Conservation (phyloP, 2,329 filamentous ascomycete genomes). For the Colletotrichum abscissum region DNA sequence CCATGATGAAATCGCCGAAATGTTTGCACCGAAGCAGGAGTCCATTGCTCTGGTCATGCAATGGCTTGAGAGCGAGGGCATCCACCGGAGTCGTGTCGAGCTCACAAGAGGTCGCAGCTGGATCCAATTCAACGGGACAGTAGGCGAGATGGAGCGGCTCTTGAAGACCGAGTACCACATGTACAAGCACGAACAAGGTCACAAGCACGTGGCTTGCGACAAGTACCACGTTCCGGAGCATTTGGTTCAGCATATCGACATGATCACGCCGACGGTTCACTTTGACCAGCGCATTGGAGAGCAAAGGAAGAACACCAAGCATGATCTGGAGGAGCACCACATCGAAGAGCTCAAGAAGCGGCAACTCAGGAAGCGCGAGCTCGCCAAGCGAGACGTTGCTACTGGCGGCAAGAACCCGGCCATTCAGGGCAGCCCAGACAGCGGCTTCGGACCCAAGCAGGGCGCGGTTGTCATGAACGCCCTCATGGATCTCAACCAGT, state of each 20-base stretch:
- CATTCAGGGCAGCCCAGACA: slow-evolving; percentile 42
- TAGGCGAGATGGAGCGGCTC: slow-evolving; percentile 63
- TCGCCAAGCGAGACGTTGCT: slow-evolving; percentile 34
- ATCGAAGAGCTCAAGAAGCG: slow-evolving; percentile 41
- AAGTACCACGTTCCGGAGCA: slow-evolving; percentile 53
- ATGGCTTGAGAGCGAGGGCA: slow-evolving; percentile 66
- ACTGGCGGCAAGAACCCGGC: slow-evolving; percentile 37
- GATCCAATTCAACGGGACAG: slow-evolving; percentile 65
- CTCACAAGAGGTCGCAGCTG: slow-evolving; percentile 64
- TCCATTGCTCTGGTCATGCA: slow-evolving; percentile 60
- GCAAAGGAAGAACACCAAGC: slow-evolving; percentile 39
- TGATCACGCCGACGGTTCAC: slow-evolving; percentile 54
- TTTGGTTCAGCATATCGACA: slow-evolving; percentile 51
- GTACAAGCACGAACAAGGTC: slow-evolving; percentile 53
- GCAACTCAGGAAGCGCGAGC: slow-evolving; percentile 21
- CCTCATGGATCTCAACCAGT: slow-evolving; percentile 49
- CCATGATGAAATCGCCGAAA: slow-evolving; percentile 52
- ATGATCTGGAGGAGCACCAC: slow-evolving; percentile 39
- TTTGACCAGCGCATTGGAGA: slow-evolving; percentile 46
- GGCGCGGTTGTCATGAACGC: slow-evolving; percentile 44
- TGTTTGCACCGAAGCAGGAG: slow-evolving; percentile 55
- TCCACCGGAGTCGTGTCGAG: slow-evolving; percentile 57
- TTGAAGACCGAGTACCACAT: slow-evolving; percentile 64
- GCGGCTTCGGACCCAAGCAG: slow-evolving; percentile 44
- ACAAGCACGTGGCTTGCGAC: slow-evolving; percentile 53